Conservation (phyloP, 495 filamentous ascomycete genomes). For the Tuber microsphaerosporum region DNA sequence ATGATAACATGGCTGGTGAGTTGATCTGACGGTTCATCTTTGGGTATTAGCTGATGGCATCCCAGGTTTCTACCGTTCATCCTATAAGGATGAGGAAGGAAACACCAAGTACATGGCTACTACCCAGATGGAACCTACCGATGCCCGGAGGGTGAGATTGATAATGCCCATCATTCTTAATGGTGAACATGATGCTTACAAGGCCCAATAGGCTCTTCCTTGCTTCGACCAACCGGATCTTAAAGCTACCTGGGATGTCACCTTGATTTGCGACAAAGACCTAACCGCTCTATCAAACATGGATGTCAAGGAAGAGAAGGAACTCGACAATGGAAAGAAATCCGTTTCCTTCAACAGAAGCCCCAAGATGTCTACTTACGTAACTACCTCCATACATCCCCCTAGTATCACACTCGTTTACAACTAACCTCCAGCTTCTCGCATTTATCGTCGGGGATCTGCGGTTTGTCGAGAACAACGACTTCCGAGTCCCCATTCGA, state of each 20-base stretch:
- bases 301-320: conserved; percentile 62
- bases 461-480: conserved; percentile 65
- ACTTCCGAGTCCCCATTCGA: conserved; percentile 65
- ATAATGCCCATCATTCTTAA: not conserved
- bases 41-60: conserved; percentile 9
- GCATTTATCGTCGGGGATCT: conserved; percentile 72
- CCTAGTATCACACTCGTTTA: conserved; percentile 8
- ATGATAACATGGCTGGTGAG: conserved; percentile 69
- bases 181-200: not conserved
- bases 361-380: conserved; percentile 69
- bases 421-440: conserved; percentile 47
- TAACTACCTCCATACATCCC: conserved; percentile 10
- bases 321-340: conserved; percentile 57
- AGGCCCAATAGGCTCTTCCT: conserved; percentile 53
- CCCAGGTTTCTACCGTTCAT: conserved; percentile 62
- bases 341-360: conserved; percentile 67
- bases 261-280: conserved; percentile 64
- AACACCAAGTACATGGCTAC: conserved; percentile 60
- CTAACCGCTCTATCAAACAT: conserved; percentile 74
- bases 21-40: not conserved
- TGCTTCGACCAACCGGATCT: conserved; percentile 73
- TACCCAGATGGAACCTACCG: conserved; percentile 77
- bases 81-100: conserved; percentile 61
- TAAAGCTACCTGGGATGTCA: conserved; percentile 67
- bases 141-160: conserved; percentile 52